Conservation (phyloP, 192 early-diverging fungal genomes). For the Entomortierella beljakovae region DNA sequence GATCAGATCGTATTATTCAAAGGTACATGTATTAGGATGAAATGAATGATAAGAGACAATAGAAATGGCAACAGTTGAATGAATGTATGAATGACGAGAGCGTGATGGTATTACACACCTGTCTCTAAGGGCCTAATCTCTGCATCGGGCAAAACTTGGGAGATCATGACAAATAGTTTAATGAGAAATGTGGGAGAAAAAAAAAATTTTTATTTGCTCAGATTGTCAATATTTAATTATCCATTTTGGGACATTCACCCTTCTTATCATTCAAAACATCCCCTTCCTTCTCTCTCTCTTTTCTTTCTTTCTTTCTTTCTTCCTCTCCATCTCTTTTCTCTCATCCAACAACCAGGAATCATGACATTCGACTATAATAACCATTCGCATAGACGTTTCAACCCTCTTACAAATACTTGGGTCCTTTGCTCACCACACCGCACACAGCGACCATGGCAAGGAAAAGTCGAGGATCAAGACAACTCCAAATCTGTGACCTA, state of each 20-base stretch:
- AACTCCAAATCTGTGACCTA: constrained; percentile 68
- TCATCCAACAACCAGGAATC: not conserved
- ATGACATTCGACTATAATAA: constrained; percentile 63
- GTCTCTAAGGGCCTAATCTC: constrained; percentile 55
- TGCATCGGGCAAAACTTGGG: constrained; percentile 59
- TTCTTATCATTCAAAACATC: not conserved
- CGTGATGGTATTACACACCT: not conserved
- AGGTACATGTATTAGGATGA: too few relatives aligned
- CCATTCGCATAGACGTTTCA: constrained; percentile 87
- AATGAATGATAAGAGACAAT: too few relatives aligned
- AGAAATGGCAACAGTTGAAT: too few relatives aligned
- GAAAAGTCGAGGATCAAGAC: constrained; percentile 69
- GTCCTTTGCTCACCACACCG: constrained; percentile 98
- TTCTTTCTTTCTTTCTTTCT: constrained; percentile 4
- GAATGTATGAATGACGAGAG: too few relatives aligned
- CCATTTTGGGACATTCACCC: too few relatives aligned
- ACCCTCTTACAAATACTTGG: constrained; percentile 93
- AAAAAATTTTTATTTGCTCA: too few relatives aligned
- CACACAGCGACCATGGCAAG: constrained; percentile 94
- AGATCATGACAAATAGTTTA: constrained; percentile 21
- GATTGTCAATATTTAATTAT: too few relatives aligned
- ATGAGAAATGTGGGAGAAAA: not conserved
- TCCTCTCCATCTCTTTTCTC: not conserved
- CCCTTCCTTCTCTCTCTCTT: not conserved
- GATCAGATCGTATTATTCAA: not conserved